These are phyloP conservation scores for Oryza meridionalis DNA, from an alignment of 176 grass and related monocot species.

Conservation along the genomic window DNA sequence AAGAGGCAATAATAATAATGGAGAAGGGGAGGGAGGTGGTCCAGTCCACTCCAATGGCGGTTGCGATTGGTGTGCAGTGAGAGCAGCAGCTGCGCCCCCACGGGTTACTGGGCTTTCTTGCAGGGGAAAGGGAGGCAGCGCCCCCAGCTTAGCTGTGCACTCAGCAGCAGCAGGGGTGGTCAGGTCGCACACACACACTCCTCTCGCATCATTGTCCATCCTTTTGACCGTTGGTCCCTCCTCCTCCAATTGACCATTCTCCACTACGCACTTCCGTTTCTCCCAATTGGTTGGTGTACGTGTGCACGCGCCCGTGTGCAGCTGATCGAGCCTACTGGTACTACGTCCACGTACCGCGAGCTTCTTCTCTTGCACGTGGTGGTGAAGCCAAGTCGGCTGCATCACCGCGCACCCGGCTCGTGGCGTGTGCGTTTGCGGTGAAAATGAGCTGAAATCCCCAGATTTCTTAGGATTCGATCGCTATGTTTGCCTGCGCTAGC, in stretches of 20 bases:
- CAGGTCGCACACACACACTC: too few relatives aligned
- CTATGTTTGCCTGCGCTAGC: too few relatives aligned
- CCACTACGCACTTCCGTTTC: not conserved
- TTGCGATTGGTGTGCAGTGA: not conserved
- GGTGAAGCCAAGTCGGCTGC: too few relatives aligned
- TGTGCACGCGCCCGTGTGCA: not conserved
- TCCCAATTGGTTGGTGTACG: not conserved
- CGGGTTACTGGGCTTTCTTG: constrained; percentile 46
- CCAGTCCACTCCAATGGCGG: not conserved
- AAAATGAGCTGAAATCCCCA: too few relatives aligned
- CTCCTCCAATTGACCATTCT: not conserved
- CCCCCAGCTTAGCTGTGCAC: constrained; percentile 14
- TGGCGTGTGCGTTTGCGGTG: too few relatives aligned
- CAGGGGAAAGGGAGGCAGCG: constrained; percentile 50
- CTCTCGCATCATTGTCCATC: not conserved
- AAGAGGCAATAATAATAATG: constrained; percentile 19
- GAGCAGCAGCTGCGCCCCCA: constrained; percentile 26
- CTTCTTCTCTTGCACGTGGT: too few relatives aligned
- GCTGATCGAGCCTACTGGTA: too few relatives aligned
- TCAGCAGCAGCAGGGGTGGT: not conserved
- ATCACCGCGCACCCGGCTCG: too few relatives aligned
- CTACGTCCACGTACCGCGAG: too few relatives aligned
- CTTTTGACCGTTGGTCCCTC: constrained; percentile 43
- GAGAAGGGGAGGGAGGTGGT: constrained; percentile 18
- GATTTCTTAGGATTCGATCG: too few relatives aligned